Base-by-base conservation (phyloP, 352 stramenopile genomes). In the Pythium grandisporangium region DNA sequence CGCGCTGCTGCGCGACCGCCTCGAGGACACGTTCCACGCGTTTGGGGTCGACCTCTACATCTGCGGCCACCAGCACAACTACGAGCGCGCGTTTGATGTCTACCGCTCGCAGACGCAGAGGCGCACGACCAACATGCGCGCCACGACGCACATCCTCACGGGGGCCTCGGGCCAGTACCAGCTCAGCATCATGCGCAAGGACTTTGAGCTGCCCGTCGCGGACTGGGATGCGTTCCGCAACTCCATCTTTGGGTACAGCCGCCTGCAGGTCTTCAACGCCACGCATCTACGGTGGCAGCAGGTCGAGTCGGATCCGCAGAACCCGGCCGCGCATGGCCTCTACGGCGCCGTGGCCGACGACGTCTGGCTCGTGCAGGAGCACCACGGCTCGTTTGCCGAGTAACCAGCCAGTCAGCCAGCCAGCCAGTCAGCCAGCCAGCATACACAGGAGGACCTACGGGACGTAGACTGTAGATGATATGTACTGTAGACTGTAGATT, bases 51-150 rank as follows among this genome's bases (percentile, higher is more conserved):
- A 95, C 39, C 53, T 95, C 22, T 95, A 93, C 61, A 55, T 95
- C 17, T 91, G 78, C 33, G 84, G 84, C 8, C 84, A 95, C 58
- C 79, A 93, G 49, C 84, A 95, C 71, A 95, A 95, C 61, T 95
- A 94, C 60, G 84, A 95, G 50, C 72, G 84, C 27, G 79, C 75
- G 14, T 94, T 75, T 39, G 82, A 93, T 50, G 60, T 95, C 6
- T 91, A 89, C 55, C 64, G 66, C 19, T 69, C 53, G 2, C 26
- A 60, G 27, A 92, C 77, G 4, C 71, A 61, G 61, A 55, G 63
- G 30, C 63, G 67, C 29, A 92, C 79, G n/a, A 66, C 41, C 37
- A 86, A 95, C 59, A 92, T 90, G 74, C 56, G 55, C 12, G 80
- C 73, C 17, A 94, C 84, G 11, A 95, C 81, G 26, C 83, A 95